Evolutionary conservation across 2,329 filamentous ascomycete genomes (phyloP).

Genomic region (Incumbomyces delicatus): DNA sequence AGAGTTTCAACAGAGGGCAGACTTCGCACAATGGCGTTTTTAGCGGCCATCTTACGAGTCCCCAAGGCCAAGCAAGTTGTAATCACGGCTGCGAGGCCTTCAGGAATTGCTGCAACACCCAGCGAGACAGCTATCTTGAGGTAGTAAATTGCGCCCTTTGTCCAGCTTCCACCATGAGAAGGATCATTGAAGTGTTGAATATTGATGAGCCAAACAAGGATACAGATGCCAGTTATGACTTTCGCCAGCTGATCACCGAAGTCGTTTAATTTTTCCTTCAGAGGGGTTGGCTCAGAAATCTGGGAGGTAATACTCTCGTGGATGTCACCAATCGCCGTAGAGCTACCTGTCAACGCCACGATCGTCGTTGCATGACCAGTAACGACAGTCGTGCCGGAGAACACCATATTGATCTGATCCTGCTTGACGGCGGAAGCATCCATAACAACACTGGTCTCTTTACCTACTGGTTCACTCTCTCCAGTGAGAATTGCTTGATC

Average conservation of each 20-base stretch:
- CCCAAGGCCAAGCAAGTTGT: conserved; percentile 96
- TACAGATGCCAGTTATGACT: conserved; percentile 94
- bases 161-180: conserved; percentile 83
- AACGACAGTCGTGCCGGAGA: conserved; percentile 95
- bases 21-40: conserved; percentile 94
- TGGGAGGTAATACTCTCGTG: conserved; percentile 97
- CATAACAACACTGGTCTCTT: conserved; percentile 59
- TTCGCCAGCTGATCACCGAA: conserved; percentile 95
- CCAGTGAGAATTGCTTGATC: conserved; percentile 96
- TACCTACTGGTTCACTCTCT: conserved; percentile 93
- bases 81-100: conserved; percentile 88
- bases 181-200: conserved; percentile 94
- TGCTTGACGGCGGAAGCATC: conserved; percentile 88
- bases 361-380: conserved; percentile 85
- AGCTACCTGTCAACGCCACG: conserved; percentile 79
- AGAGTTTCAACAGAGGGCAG: conserved; percentile 94
- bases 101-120: conserved; percentile 58
- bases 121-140: conserved; percentile 98
- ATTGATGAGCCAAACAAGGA: conserved; percentile 97
- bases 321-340: conserved; percentile 94
- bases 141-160: conserved; percentile 98
- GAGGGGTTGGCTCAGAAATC: conserved; percentile 90
- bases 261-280: conserved; percentile 98
- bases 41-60: conserved; percentile 96
- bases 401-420: conserved; percentile 95